Evolutionary conservation across 2,329 filamentous ascomycete genomes (phyloP).

Genomic region (Trichoderma atroviride): DNA sequence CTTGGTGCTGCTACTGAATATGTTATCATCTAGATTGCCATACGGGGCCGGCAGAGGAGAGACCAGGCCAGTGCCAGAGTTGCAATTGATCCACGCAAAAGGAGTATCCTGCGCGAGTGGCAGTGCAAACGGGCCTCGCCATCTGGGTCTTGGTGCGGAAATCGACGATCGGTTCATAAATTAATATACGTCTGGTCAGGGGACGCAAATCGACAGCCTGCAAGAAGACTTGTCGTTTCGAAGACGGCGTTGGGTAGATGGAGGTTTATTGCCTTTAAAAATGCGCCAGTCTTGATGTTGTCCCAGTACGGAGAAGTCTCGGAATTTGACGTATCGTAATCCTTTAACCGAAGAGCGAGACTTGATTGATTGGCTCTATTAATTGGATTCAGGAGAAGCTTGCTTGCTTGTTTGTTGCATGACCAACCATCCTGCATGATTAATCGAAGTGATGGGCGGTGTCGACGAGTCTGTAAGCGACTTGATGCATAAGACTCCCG

Average conservation of each 20-base stretch:
- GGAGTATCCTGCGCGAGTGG: not conserved
- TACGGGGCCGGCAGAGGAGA: not conserved
- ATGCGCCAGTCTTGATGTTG: not conserved
- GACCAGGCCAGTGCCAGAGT: not conserved
- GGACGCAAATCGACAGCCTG: not conserved
- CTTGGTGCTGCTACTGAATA: not conserved
- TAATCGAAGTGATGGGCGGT: not conserved
- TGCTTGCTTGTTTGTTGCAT: not conserved
- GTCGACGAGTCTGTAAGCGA: not conserved
- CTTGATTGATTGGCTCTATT: not conserved
- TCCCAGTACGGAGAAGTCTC: constrained; percentile 11
- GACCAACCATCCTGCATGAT: not conserved
- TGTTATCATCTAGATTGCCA: not conserved
- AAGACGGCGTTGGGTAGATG: not conserved
- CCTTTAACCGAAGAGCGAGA: not conserved
- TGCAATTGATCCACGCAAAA: not conserved
- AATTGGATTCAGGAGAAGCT: not conserved
- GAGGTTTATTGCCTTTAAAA: not conserved
- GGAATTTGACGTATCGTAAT: not conserved
- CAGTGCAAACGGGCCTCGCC: not conserved
- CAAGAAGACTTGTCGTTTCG: not conserved
- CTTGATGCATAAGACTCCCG: not conserved
- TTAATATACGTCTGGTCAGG: not conserved
- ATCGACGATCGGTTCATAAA: not conserved
- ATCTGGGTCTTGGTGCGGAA: not conserved